Conservation (phyloP, 352 stramenopile genomes). For the Phytophthora aleatoria region DNA sequence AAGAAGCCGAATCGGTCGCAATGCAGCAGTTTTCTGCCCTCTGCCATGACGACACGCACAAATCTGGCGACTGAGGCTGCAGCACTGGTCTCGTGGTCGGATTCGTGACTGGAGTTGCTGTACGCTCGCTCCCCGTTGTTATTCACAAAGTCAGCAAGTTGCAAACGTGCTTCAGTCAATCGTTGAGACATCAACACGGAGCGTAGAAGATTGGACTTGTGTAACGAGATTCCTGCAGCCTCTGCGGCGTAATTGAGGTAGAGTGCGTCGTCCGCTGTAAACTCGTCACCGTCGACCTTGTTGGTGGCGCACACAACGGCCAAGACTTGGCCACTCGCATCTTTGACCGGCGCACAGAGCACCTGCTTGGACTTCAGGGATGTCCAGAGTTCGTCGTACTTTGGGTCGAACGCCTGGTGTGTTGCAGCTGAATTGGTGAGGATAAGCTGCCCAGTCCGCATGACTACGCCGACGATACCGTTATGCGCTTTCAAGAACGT, state of each 20-base stretch:
- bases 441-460: slow-evolving; percentile 61
- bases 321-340: slow-evolving; percentile 54
- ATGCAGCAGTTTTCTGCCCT: slow-evolving; percentile 60
- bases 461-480: slow-evolving; percentile 75
- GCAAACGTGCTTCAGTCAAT: slow-evolving; percentile 62
- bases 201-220: slow-evolving; percentile 69
- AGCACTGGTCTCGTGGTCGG: slow-evolving; percentile 45
- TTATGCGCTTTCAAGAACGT: slow-evolving; percentile 69
- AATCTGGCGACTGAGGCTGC: slow-evolving; percentile 59
- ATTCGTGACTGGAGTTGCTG: slow-evolving; percentile 26
- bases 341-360: slow-evolving; percentile 64
- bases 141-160: slow-evolving; percentile 65
- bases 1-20: slow-evolving; percentile 71
- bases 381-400: slow-evolving; percentile 54
- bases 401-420: slow-evolving; percentile 65
- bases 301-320: slow-evolving; percentile 73
- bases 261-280: slow-evolving; percentile 66
- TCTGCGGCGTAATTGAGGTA: slow-evolving; percentile 81
- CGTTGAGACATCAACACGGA: slow-evolving; percentile 72
- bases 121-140: slow-evolving; percentile 38
- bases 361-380: slow-evolving; percentile 61
- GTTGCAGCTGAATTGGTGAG: slow-evolving; percentile 64
- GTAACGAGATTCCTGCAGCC: slow-evolving; percentile 68
- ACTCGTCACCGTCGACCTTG: slow-evolving; percentile 72
- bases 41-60: slow-evolving; percentile 57